Evolutionary conservation across 495 filamentous ascomycete genomes (phyloP).

Genomic region (Podospora pseudopauciseta): DNA sequence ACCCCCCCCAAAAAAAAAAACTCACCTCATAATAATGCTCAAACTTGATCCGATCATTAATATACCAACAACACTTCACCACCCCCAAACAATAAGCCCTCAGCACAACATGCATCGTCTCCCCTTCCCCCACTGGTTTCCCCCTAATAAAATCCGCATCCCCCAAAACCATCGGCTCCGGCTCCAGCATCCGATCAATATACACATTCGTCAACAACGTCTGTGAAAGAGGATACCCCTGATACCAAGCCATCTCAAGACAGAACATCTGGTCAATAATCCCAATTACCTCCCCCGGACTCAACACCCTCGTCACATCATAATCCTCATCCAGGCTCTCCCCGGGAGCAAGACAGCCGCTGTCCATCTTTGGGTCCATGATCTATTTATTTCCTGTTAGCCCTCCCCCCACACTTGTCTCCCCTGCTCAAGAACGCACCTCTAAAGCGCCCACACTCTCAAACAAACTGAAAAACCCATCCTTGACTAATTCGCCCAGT

Average conservation of each 20-base stretch:
- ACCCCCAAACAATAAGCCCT: constrained; percentile 82
- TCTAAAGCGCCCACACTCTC: constrained; percentile 93
- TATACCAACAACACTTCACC: constrained; percentile 77
- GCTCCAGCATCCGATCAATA: constrained; percentile 77
- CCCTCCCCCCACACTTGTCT: no score
- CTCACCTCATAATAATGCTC: constrained; percentile 86
- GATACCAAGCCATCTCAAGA: constrained; percentile 97
- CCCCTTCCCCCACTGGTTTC: constrained; percentile 29
- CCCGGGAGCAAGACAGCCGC: constrained; percentile 70
- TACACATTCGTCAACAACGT: constrained; percentile 94
- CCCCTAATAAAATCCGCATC: constrained; percentile 61
- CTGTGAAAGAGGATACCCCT: constrained; percentile 88
- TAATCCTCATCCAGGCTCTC: constrained; percentile 84
- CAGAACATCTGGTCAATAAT: constrained; percentile 93
- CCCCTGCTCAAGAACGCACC: constrained; percentile 47
- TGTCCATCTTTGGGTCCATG: constrained; percentile 99
- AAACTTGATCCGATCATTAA: constrained; percentile 65
- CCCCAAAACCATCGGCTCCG: constrained; percentile 61
- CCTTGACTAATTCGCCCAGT: constrained; percentile 83
- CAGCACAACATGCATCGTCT: constrained; percentile 62
- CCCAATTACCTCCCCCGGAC: constrained; percentile 77
- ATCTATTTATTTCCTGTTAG: constrained; percentile 59
- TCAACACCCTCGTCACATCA: constrained; percentile 65
- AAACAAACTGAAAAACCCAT: constrained; percentile 89
- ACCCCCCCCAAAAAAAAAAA: not conserved